A percentile compares a stretch with the other conserved stretches of the same genome.
Conservation (phyloP, 768 basidiomycete species). For the Hypsizygus marmoreus region DNA sequence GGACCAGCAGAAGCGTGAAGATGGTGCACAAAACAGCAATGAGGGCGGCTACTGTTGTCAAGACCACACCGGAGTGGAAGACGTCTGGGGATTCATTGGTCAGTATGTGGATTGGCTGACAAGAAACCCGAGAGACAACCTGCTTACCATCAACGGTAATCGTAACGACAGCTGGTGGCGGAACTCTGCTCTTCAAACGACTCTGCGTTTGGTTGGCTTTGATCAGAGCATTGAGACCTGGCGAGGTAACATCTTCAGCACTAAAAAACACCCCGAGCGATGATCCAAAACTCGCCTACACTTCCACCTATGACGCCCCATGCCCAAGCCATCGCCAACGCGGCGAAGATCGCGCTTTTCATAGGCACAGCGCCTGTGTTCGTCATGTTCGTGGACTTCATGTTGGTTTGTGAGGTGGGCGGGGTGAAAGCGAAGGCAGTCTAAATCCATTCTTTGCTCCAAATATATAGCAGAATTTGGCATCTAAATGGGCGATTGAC, state of each 20-base stretch:
- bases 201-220: constrained; percentile 42
- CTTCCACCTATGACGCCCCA: constrained; percentile 22
- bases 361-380: constrained; percentile 10
- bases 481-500: no score
- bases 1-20: constrained; percentile 23
- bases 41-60: constrained; percentile 35
- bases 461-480: neutral
- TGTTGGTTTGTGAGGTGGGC: neutral
- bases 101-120: neutral
- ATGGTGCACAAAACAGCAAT: constrained; percentile 31
- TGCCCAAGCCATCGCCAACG: constrained; percentile 20
- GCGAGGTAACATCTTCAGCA: neutral
- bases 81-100: constrained; percentile 32
- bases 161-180: constrained; percentile 32
- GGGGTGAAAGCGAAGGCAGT: neutral
- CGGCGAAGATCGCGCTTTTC: constrained; percentile 10
- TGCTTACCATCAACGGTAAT: constrained; percentile 41
- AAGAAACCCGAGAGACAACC: neutral
- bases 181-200: constrained; percentile 29
- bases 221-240: constrained; percentile 44
- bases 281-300: constrained; percentile 13
- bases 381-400: neutral
- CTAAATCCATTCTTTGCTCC: neutral
- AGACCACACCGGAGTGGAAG: constrained; percentile 36
- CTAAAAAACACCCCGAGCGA: neutral